phyloP scores from a whole-genome alignment of 176 grass and related monocot species.

The Carex parvula region DNA sequence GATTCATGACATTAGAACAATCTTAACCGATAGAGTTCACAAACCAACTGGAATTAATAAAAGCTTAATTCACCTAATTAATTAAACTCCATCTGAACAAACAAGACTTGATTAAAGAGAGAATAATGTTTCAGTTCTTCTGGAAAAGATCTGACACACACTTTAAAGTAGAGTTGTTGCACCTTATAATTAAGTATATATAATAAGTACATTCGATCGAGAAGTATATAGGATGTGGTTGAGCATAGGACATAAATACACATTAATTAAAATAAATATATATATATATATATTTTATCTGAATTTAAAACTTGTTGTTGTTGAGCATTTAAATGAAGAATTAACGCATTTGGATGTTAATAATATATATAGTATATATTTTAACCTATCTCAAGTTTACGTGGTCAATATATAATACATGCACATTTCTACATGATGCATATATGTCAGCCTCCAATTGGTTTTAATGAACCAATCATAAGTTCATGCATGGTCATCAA shows the following conservation, averaged over 20 bases:
- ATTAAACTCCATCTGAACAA: conserved; percentile 7
- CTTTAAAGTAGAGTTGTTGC: conserved; percentile 10
- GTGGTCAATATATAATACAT: too few species aligned
- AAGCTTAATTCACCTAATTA: not conserved
- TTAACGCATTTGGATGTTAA: too few species aligned
- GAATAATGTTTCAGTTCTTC: conserved; percentile 5
- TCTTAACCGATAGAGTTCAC: conserved; percentile 4
- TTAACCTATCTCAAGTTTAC: not conserved
- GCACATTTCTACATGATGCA: not conserved
- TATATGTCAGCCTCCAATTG: not conserved
- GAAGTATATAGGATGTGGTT: conserved; percentile 16
- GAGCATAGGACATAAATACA: not conserved
- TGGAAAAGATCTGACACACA: not conserved
- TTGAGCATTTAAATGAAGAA: too few species aligned
- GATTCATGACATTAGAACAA: not conserved
- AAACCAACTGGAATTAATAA: not conserved
- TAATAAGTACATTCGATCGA: not conserved
- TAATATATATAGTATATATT: too few species aligned
- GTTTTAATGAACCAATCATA: not conserved
- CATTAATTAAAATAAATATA: too few species aligned
- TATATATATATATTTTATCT: too few species aligned
- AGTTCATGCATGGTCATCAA: not conserved
- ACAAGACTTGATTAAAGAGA: conserved; percentile 6
- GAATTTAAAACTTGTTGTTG: too few species aligned
- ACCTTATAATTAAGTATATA: not conserved